Evolutionary conservation across 345 rosid genomes (phyloP).

Genomic region (Aquilaria malaccensis): DNA sequence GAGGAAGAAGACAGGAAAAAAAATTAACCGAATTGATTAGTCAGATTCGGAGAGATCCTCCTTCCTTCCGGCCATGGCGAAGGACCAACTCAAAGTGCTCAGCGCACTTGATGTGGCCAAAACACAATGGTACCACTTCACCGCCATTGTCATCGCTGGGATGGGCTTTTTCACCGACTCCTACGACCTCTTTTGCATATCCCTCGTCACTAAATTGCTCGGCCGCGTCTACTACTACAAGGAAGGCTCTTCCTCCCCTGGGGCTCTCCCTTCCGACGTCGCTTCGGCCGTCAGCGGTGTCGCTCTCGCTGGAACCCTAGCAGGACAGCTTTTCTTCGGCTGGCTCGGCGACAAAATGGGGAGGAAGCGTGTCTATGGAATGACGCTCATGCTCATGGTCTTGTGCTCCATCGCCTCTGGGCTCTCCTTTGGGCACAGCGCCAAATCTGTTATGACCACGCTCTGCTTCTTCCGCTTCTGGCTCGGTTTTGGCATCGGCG

Average conservation of each 20-base stretch:
- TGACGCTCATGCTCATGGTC: conserved; percentile 65
- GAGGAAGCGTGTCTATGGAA: conserved; percentile 52
- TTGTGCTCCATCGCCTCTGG: conserved; percentile 51
- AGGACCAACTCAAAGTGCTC: conserved; percentile 37
- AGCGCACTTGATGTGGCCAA: conserved; percentile 56
- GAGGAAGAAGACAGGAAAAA: too few species aligned
- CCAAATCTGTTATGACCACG: conserved; percentile 44
- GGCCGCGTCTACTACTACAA: conserved; percentile 58
- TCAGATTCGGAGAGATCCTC: too few species aligned
- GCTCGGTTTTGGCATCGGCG: conserved; percentile 86
- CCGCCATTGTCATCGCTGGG: conserved; percentile 60
- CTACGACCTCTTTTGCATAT: conserved; percentile 71
- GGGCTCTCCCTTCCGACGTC: conserved; percentile 46
- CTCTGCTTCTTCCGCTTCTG: conserved; percentile 83
- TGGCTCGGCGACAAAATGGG: conserved; percentile 88
- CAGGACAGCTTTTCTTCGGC: conserved; percentile 79
- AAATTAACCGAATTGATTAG: too few species aligned
- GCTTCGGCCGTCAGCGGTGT: conserved; percentile 67
- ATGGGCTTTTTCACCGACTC: conserved; percentile 90
- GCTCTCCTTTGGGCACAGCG: conserved; percentile 38
- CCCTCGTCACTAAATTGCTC: conserved; percentile 63
- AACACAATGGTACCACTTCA: conserved; percentile 54
- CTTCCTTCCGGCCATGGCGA: conserved; percentile 26
- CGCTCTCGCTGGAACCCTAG: conserved; percentile 62
- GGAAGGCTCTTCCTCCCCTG: conserved; percentile 43